Evolutionary conservation across 75 land plant species (phyloP), one percentile per base, ranked within the genome.

Genomic region (Cryptomeria japonica): DNA sequence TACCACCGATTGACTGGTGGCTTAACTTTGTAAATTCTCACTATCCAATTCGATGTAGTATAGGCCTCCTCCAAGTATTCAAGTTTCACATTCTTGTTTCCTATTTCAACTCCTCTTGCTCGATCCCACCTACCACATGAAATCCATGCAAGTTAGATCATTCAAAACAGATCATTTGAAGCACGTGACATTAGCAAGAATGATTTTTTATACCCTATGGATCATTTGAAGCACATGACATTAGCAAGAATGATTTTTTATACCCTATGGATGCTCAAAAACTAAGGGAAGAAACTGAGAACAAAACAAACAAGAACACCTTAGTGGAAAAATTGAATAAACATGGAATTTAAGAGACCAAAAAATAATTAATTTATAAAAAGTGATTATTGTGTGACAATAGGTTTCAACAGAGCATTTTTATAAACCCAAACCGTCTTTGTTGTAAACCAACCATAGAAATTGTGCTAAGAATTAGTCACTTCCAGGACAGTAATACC

Each of bases 41-140:
- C 94, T 83, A 98, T 98, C 99, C 99, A 98, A 88, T 98, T 98
- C 38, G 99, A 95, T 13, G 99, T 97, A 19, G 99, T 98, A 75
- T 92, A 98, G 41, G 99, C 99, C 92, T 98, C 99, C 89, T 98
- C 99, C 90, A 97, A 85, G 86, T 97, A 87, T 85, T 96, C 94
- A 84, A 98, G 96, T 80, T 96, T 95, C 31, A 98, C 82, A 86
- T 97, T 94, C 84, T 98, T 98, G 83, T 96, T 97, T 84, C 99
- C 99, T 86, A 98, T 98, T 91, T 97, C 99, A 88, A 95, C 97
- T 32, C 99, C 99, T 82, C 99, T 92, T 34, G 99, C 99, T 75
- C 99, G 95, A 92, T 98, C 99, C 91, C 91, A 98, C 90, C 99
- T 98, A 92, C 51, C 84, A 55, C 85, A 18, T n/a, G 55, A 87